Percentiles rank a stretch among this genome's conserved stretches.
Evolutionary conservation across 306 rosid genomes (phyloP).

Genomic region (Argentina anserina): DNA sequence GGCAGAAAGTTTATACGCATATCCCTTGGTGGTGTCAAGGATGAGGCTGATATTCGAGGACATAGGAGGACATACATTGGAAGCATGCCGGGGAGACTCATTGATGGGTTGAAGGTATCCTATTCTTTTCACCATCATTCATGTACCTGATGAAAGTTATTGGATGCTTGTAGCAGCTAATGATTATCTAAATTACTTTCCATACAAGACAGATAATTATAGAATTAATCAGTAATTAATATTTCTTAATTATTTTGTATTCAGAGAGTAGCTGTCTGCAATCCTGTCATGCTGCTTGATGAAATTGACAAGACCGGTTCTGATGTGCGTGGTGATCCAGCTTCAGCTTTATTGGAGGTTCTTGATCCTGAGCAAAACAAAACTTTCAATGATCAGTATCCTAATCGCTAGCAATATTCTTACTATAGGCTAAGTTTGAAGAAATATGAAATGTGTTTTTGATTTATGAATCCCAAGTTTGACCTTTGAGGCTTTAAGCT

Average conservation of each 20-base stretch:
- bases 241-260: conserved; percentile 24
- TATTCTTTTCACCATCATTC: background rate
- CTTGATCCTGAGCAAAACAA: conserved; percentile 96
- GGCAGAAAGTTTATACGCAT: conserved; percentile 86
- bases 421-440: background rate
- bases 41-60: conserved; percentile 96
- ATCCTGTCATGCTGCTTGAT: conserved; percentile 93
- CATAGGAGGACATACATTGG: conserved; percentile 98
- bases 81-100: conserved; percentile 98
- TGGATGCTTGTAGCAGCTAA: background rate
- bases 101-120: conserved; percentile 85
- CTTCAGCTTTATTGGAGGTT: conserved; percentile 93
- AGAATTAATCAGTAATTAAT: background rate
- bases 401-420: conserved; percentile 27
- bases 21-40: conserved; percentile 98
- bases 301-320: conserved; percentile 97
- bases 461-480: background rate
- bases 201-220: background rate
- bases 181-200: background rate
- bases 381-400: conserved; percentile 97
- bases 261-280: conserved; percentile 77
- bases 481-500: background rate
- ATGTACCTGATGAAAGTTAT: background rate
- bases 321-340: conserved; percentile 97
- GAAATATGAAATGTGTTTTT: background rate